phyloP scores from a whole-genome alignment of 441 rosid genomes.

The Raphanus hybrid region DNA sequence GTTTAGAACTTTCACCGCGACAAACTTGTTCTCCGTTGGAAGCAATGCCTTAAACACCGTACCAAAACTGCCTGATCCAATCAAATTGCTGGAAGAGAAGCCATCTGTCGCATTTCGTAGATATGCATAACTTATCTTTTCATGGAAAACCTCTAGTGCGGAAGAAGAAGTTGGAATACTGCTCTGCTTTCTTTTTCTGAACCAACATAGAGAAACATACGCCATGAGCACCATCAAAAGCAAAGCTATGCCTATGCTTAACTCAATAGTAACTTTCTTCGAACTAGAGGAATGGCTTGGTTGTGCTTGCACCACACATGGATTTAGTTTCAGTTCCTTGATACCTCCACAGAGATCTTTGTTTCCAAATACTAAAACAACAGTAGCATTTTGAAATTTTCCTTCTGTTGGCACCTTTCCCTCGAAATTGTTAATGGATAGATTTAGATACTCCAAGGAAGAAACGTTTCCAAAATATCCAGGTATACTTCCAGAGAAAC shows the following conservation, averaged over 20 bases:
- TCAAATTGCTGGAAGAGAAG: neutral
- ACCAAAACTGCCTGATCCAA: neutral
- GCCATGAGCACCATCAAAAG: neutral
- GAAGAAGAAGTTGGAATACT: neutral
- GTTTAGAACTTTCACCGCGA: neutral
- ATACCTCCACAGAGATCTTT: neutral
- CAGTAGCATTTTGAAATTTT: neutral
- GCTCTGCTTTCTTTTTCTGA: neutral
- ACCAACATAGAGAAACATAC: neutral
- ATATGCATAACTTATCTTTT: neutral
- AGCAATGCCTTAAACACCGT: neutral
- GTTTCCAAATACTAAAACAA: neutral
- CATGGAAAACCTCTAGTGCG: neutral
- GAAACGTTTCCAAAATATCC: neutral
- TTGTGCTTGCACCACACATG: neutral
- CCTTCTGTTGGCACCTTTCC: neutral
- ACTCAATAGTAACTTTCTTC: neutral
- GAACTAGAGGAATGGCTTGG: neutral
- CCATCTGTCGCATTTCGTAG: neutral
- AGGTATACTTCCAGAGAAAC: neutral
- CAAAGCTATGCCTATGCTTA: neutral
- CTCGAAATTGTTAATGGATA: neutral
- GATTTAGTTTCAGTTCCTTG: neutral
- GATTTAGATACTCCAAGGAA: neutral
- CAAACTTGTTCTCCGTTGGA: neutral